Evolutionary conservation across 2,329 filamentous ascomycete genomes (phyloP).

Genomic region (Graphilbum ipis-grandicollis): DNA sequence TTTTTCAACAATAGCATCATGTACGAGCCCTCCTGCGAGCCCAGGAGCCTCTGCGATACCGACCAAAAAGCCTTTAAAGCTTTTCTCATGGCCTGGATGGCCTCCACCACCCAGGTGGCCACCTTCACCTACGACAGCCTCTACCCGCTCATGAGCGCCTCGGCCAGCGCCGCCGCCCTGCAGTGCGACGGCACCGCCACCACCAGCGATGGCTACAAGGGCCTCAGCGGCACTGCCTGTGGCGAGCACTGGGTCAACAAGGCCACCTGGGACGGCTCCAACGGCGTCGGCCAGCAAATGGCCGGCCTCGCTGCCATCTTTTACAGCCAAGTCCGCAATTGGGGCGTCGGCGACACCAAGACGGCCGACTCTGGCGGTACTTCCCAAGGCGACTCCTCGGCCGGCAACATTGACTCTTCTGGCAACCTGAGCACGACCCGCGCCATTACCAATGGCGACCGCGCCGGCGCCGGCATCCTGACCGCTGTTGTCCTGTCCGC

Average conservation of each 20-base stretch:
- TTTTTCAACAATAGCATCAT: slow-evolving; percentile 38
- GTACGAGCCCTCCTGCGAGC: slow-evolving; percentile 48
- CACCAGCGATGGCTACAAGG: slow-evolving; percentile 31
- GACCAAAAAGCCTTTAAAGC: slow-evolving; percentile 48
- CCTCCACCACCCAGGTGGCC: slow-evolving; percentile 42
- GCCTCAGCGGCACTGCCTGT: slow-evolving; percentile 33
- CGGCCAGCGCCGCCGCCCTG: slow-evolving; percentile 37
- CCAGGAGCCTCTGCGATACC: slow-evolving; percentile 37
- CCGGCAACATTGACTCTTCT: not conserved
- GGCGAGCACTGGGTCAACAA: slow-evolving; percentile 1
- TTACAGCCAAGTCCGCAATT: not conserved
- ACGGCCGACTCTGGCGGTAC: not conserved
- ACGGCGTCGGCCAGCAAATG: not conserved
- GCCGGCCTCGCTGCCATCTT: not conserved
- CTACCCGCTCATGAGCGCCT: slow-evolving; percentile 33
- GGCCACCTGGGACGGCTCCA: not conserved
- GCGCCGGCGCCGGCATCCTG: not conserved
- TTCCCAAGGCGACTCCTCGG: not conserved
- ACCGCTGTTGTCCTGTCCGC: not conserved
- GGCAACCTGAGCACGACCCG: not conserved
- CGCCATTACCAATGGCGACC: not conserved
- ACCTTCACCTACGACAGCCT: slow-evolving; percentile 36
- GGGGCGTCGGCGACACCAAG: not conserved
- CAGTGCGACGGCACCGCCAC: slow-evolving; percentile 40
- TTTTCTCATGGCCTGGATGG: slow-evolving; percentile 43